phyloP scores from a whole-genome alignment of 1,284 basidiomycete species.

The Somion occarium region DNA sequence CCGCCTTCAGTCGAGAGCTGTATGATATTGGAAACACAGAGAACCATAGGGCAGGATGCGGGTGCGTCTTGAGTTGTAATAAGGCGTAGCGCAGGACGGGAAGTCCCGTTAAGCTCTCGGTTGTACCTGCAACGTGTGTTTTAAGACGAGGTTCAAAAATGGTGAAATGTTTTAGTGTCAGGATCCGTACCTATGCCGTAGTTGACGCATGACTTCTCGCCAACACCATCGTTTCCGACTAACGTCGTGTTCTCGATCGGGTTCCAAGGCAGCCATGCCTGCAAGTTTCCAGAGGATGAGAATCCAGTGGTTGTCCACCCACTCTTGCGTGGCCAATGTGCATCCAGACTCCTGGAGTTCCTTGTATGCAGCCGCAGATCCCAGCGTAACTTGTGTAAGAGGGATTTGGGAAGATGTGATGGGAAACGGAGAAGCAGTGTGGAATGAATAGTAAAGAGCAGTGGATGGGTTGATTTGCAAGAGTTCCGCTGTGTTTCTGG shows the following conservation, averaged over 20 bases:
- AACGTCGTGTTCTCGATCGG: constrained; percentile 47
- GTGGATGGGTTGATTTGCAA: constrained; percentile 51
- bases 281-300: constrained; percentile 95
- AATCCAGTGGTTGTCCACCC: constrained; percentile 92
- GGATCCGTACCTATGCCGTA: constrained; percentile 72
- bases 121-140: constrained; percentile 72
- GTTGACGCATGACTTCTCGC: constrained; percentile 74
- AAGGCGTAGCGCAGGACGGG: constrained; percentile 76
- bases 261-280: constrained; percentile 73
- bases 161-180: no score
- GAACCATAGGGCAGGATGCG: constrained; percentile 70
- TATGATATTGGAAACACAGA: constrained; percentile 76
- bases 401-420: constrained; percentile 13
- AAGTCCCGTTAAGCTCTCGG: constrained; percentile 76
- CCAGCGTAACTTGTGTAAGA: constrained; percentile 29
- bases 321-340: constrained; percentile 59
- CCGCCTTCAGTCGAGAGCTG: constrained; percentile 31
- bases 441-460: constrained; percentile 66
- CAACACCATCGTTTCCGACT: constrained; percentile 68
- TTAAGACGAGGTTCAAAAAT: no score
- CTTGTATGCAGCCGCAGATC: constrained; percentile 47
- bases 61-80: constrained; percentile 77
- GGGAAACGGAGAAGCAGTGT: constrained; percentile 22
- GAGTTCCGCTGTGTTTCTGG: constrained; percentile 53
- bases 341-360: constrained; percentile 52